A percentile compares a stretch with the other conserved stretches of the same genome.
These are phyloP conservation scores for Aspergillus sojae DNA, from an alignment of 2,329 filamentous ascomycete species.

Conservation along the genomic window DNA sequence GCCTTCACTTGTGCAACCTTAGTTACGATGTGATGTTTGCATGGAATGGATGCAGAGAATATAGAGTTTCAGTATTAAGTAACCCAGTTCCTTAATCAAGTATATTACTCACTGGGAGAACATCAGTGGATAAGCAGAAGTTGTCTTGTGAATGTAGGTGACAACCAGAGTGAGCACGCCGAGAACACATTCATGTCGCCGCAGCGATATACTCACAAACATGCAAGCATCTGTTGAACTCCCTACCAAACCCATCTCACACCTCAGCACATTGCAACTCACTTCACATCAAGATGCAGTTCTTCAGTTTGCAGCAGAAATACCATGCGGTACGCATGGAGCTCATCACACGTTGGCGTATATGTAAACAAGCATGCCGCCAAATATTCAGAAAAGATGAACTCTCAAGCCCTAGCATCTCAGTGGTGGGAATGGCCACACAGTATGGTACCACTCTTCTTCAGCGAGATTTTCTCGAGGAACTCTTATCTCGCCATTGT, in stretches of 20 bases:
- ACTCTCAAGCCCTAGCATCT: background rate
- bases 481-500: background rate
- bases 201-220: background rate
- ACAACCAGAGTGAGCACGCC: background rate
- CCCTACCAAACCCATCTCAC: background rate
- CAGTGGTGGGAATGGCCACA: background rate
- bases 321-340: background rate
- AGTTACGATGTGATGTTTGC: conserved; percentile 12
- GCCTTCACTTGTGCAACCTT: background rate
- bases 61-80: background rate
- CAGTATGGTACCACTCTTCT: background rate
- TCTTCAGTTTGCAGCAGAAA: background rate
- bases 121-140: background rate
- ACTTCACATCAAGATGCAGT: background rate
- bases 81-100: background rate
- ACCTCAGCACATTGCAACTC: background rate
- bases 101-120: background rate
- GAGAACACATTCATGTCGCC: background rate
- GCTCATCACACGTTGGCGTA: background rate
- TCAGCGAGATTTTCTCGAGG: background rate
- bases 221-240: background rate
- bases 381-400: background rate
- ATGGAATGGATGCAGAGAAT: background rate
- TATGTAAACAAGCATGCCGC: background rate
- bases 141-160: background rate